Conservation (phyloP, 2,329 filamentous ascomycete genomes). For the Pestalotiopsis sp. region DNA sequence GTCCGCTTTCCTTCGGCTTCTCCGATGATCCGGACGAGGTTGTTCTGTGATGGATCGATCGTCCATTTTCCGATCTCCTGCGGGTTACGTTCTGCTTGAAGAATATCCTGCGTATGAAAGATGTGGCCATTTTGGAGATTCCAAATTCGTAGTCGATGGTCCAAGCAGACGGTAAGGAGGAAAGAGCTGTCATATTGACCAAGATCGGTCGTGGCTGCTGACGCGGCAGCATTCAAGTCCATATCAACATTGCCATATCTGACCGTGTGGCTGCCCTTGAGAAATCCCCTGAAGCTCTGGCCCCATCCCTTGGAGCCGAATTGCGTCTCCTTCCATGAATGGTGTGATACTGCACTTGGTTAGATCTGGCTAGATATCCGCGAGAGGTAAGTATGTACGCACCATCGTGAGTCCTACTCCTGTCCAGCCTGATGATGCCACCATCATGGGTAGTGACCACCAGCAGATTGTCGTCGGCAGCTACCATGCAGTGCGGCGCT, state of each 20-base stretch:
- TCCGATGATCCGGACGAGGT: slow-evolving; percentile 73
- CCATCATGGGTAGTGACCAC: slow-evolving; percentile 82
- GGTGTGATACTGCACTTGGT: slow-evolving; percentile 24
- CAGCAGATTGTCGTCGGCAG: slow-evolving; percentile 70
- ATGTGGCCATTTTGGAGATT: slow-evolving; percentile 80
- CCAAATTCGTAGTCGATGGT: slow-evolving; percentile 89
- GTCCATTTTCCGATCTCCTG: slow-evolving; percentile 73
- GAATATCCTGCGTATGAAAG: slow-evolving; percentile 73
- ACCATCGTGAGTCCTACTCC: slow-evolving; percentile 51
- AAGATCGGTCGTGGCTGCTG: slow-evolving; percentile 55
- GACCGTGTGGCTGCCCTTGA: slow-evolving; percentile 64
- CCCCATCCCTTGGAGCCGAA: slow-evolving; percentile 75
- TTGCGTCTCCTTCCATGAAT: slow-evolving; percentile 69
- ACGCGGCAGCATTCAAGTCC: slow-evolving; percentile 67
- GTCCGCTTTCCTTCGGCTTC: slow-evolving; percentile 51
- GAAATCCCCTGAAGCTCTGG: slow-evolving; percentile 63
- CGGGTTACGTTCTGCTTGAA: slow-evolving; percentile 65
- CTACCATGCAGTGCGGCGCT: slow-evolving; percentile 77
- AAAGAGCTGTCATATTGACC: slow-evolving; percentile 52
- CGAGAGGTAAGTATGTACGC: slow-evolving; percentile 23
- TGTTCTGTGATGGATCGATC: slow-evolving; percentile 76
- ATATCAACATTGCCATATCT: slow-evolving; percentile 64
- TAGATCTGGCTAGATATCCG: background rate
- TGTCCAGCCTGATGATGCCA: slow-evolving; percentile 69
- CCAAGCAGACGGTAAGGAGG: slow-evolving; percentile 80